Evolutionary conservation across 129 eudicot species (phyloP), one percentile per base, ranked within the genome.

Genomic region (Lactuca sativa): DNA sequence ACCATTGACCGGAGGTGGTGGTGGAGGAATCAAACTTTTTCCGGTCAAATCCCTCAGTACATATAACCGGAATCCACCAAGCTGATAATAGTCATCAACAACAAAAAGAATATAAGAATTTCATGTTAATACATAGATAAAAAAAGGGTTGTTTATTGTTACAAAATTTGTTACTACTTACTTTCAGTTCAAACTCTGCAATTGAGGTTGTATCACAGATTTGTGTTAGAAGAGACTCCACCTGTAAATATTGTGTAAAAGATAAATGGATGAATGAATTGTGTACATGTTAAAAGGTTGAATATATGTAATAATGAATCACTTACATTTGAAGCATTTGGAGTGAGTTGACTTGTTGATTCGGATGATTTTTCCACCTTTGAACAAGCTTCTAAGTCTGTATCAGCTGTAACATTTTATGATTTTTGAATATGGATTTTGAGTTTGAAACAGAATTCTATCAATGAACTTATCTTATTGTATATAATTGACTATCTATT

Each of bases 161-260:
- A 25, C 30, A 25, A 3, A 48, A 25, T 34, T 53, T 48, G 41
- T 18, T 40, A 32, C 38, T 14, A 58, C 95, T 84, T 65, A 92
- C 98, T 81, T 92, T 92, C 54, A 92, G 72, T 72, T 92, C 95
- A 78, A 92, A 54, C 72, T 92, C 96, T 9, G 95, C 98, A 71
- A 92, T 81, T 37, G 98, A 89, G n/a, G 95, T 78, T 72, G 96
- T 84, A 60, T 86, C 95, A 65, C 98, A 92, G 59, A 89, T 74
- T 18, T 56, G 71, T 2, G 86, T 64, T 55, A 92, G 54, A 64
- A 92, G 98, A 81, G 81, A 77, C 71, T 84, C 86, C 76, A 92
- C 96, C 98, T 92, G 86, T 38, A 56, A 73, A 54, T 67, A 67
- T 49, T 30, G 37, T 73, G 52, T 60, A 31, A 47, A 13, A 17